A percentile compares a stretch with the other conserved stretches of the same genome.
phyloP scores from a whole-genome alignment of 345 rosid genomes.

The Eucalyptus cloeziana region DNA sequence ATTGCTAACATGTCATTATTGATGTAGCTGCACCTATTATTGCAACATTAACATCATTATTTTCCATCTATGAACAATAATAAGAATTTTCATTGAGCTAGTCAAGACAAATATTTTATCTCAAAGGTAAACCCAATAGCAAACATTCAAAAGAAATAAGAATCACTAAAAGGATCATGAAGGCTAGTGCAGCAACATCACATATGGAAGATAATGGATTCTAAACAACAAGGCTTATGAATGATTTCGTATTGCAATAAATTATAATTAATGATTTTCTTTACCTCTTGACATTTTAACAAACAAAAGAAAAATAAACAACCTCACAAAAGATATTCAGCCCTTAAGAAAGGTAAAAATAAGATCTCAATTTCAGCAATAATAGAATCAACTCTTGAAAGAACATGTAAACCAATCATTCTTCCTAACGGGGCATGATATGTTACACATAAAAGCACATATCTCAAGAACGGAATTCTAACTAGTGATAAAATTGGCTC shows the following conservation, averaged over 20 bases:
- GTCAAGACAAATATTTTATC: not conserved
- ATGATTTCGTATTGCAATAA: too few relatives aligned
- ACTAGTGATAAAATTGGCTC: not conserved
- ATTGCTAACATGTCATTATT: too few relatives aligned
- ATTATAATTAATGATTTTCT: too few relatives aligned
- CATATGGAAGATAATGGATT: not conserved
- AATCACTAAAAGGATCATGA: rapidly evolving
- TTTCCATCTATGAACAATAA: not conserved
- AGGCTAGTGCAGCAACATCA: not conserved
- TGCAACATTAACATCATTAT: not conserved
- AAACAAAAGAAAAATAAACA: too few relatives aligned
- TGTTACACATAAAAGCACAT: too few relatives aligned
- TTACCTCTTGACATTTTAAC: too few relatives aligned
- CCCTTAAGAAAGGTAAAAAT: too few relatives aligned
- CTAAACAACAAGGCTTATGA: too few relatives aligned
- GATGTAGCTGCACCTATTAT: rapidly evolving
- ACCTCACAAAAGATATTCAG: too few relatives aligned
- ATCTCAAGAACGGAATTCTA: not conserved
- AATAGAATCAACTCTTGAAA: too few relatives aligned
- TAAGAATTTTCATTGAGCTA: not conserved
- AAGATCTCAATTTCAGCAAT: rapidly evolving
- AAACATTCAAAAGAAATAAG: not conserved
- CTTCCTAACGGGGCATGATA: too few relatives aligned
- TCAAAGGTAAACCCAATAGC: not conserved
- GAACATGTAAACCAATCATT: too few relatives aligned